Evolutionary conservation across 2,329 filamentous ascomycete species (phyloP).

Genomic region (Scedosporium boydii): DNA sequence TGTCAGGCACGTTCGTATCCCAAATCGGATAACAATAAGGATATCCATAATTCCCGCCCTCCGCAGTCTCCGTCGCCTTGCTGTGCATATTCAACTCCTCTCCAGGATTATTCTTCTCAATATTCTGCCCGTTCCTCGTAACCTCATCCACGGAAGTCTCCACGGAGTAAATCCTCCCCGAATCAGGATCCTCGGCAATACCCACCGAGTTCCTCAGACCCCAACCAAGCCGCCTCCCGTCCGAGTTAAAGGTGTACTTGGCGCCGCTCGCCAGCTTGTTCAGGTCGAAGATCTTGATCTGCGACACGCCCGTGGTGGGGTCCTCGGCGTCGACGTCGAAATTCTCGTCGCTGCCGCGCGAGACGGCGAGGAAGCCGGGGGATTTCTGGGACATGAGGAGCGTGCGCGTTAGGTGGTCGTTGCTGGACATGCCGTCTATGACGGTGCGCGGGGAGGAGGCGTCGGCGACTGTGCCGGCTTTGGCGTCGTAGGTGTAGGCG

Average conservation of each 20-base stretch:
- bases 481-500: slow-evolving; percentile 56
- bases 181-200: slow-evolving; percentile 49
- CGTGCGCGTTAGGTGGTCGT: slow-evolving; percentile 57
- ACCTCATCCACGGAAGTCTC: slow-evolving; percentile 65
- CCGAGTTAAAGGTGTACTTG: slow-evolving; percentile 35
- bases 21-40: slow-evolving; percentile 61
- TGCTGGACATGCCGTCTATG: slow-evolving; percentile 46
- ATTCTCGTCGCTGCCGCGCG: slow-evolving; percentile 54
- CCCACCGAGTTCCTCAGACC: slow-evolving; percentile 66
- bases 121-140: slow-evolving; percentile 44
- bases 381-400: slow-evolving; percentile 48
- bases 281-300: slow-evolving; percentile 51
- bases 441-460: slow-evolving; percentile 41
- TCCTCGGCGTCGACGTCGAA: slow-evolving; percentile 46
- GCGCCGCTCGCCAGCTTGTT: slow-evolving; percentile 16
- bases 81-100: slow-evolving; percentile 69
- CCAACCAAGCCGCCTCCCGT: slow-evolving; percentile 50
- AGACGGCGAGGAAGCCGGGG: slow-evolving; percentile 52
- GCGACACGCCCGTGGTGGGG: slow-evolving; percentile 48
- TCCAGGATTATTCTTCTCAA: slow-evolving; percentile 60
- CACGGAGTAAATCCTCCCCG: slow-evolving; percentile 47
- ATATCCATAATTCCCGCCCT: slow-evolving; percentile 56
- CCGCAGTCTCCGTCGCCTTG: slow-evolving; percentile 30
- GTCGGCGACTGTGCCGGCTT: slow-evolving; percentile 36
- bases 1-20: slow-evolving; percentile 37